Conservation (phyloP, 352 stramenopile genomes). For the Phytophthora megakarya region DNA sequence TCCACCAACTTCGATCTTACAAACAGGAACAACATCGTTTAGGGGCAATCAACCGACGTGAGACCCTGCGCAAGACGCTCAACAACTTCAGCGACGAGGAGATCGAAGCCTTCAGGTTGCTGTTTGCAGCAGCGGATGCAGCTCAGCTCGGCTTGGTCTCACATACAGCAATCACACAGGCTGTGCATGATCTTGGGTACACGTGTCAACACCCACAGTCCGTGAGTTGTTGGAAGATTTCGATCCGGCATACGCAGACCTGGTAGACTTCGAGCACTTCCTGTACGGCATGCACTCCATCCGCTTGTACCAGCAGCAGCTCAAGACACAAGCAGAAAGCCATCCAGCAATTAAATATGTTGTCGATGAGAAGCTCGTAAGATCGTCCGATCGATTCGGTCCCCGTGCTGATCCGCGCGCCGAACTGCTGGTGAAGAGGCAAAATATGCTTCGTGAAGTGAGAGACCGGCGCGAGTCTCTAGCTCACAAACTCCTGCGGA, state of each 20-base stretch:
- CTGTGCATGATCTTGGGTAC: slow-evolving; percentile 77
- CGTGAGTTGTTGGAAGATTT: slow-evolving; percentile 52
- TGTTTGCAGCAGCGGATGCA: slow-evolving; percentile 67
- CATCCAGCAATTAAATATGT: slow-evolving; percentile 1
- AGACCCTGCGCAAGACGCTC: slow-evolving; percentile 56
- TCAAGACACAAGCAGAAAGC: slow-evolving; percentile 34
- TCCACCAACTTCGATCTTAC: slow-evolving; percentile 46
- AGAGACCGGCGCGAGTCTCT: slow-evolving; percentile 76
- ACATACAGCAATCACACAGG: slow-evolving; percentile 66
- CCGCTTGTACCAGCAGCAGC: slow-evolving; percentile 63
- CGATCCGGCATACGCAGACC: slow-evolving; percentile 72
- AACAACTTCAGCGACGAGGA: slow-evolving; percentile 71
- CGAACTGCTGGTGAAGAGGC: slow-evolving; percentile 65
- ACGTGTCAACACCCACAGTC: slow-evolving; percentile 53
- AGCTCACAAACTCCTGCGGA: slow-evolving; percentile 70
- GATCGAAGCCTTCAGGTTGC: slow-evolving; percentile 59
- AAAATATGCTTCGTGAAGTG: slow-evolving; percentile 75
- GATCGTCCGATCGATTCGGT: slow-evolving; percentile 60
- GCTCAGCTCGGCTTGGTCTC: slow-evolving; percentile 72
- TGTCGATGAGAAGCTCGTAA: slow-evolving; percentile 42
- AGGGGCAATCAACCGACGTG: slow-evolving; percentile 42
- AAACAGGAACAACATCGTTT: slow-evolving; percentile 51
- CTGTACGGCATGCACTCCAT: slow-evolving; percentile 83
- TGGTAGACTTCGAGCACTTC: slow-evolving; percentile 85
- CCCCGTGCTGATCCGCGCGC: slow-evolving; percentile 54